Conservation (phyloP, 2,329 filamentous ascomycete genomes). For the Fusarium virguliforme region DNA sequence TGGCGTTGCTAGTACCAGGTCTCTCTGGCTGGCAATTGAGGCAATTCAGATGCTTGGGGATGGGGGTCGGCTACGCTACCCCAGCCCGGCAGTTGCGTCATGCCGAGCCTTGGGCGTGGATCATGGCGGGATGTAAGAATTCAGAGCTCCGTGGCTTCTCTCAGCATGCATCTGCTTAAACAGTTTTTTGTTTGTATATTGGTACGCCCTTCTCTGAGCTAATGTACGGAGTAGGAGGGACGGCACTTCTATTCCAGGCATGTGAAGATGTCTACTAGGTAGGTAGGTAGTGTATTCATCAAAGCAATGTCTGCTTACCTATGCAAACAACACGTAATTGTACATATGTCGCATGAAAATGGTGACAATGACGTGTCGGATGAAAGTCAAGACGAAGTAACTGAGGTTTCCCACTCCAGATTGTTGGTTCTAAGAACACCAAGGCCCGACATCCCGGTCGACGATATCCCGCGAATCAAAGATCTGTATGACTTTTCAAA, state of each 20-base stretch:
- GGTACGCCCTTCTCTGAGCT: too few relatives aligned
- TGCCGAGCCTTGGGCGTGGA: background rate
- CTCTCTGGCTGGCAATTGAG: constrained; percentile 2
- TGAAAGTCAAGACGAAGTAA: background rate
- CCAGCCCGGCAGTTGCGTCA: background rate
- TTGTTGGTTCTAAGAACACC: background rate
- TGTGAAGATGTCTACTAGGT: background rate
- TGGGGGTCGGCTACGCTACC: background rate
- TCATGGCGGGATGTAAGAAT: background rate
- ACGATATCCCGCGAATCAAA: background rate
- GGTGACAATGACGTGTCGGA: background rate
- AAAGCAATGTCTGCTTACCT: background rate
- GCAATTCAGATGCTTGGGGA: background rate
- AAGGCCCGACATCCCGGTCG: background rate
- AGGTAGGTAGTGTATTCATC: too few relatives aligned
- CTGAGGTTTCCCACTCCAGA: background rate
- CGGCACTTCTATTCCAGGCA: background rate
- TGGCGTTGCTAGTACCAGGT: background rate
- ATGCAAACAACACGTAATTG: constrained; percentile 3
- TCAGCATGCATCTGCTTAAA: background rate
- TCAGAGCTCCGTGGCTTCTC: background rate
- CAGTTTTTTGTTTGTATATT: too few relatives aligned
- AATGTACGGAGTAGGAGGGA: too few relatives aligned
- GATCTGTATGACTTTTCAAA: background rate
- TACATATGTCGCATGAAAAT: constrained; percentile 1